These are phyloP conservation scores for Fraxinus americana DNA, from an alignment of 257 asterid species.

Conservation along the genomic window DNA sequence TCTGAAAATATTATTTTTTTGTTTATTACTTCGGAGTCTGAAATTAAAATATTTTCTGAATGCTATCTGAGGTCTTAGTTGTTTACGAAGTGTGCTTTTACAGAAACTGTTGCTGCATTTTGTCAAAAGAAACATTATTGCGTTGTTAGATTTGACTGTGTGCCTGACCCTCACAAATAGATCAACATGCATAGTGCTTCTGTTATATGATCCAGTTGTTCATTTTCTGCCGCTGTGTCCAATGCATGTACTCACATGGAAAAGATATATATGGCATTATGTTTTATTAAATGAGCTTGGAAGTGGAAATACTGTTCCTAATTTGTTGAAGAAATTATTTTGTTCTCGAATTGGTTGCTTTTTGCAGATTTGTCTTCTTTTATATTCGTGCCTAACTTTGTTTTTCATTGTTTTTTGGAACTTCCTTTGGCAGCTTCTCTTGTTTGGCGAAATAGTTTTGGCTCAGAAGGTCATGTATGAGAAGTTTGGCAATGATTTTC, in stretches of 20 bases:
- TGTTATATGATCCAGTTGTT: neutral
- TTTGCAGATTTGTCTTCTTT: neutral
- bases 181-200: neutral
- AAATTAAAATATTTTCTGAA: neutral
- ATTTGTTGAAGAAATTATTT: neutral
- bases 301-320: neutral
- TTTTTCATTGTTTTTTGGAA: neutral
- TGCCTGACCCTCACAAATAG: neutral
- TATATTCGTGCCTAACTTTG: neutral
- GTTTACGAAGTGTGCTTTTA: neutral
- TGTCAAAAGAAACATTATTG: neutral
- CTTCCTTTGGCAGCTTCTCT: constrained; percentile 50
- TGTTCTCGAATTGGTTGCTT: neutral
- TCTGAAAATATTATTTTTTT: too few relatives aligned
- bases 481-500: constrained; percentile 81
- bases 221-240: neutral
- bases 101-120: neutral
- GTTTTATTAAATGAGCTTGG: neutral
- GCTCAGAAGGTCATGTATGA: constrained; percentile 96
- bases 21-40: neutral
- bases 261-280: neutral
- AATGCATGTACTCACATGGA: neutral
- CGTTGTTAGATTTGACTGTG: neutral
- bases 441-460: constrained; percentile 78
- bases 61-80: constrained; percentile 14